phyloP scores from a whole-genome alignment of 1,284 basidiomycete genomes.

The Austropuccinia psidii region DNA sequence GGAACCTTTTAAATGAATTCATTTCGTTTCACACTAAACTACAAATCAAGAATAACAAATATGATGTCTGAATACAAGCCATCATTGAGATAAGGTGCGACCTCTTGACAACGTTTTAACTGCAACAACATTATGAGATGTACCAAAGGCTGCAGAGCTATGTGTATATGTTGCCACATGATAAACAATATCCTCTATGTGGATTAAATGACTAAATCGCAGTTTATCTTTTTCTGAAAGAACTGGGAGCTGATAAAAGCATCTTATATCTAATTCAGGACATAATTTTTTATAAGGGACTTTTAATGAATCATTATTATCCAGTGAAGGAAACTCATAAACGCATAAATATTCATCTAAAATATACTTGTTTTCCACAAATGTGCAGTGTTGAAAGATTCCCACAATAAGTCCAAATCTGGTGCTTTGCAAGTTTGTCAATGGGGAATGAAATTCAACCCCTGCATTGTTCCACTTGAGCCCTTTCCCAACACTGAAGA shows the following conservation, averaged over 20 bases:
- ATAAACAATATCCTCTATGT: neutral
- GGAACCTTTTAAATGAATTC: too few species aligned
- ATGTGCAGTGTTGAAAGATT: neutral
- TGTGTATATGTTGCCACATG: constrained; percentile 5
- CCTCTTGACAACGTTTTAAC: constrained; percentile 5
- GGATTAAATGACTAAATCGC: neutral
- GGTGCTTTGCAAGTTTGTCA: neutral
- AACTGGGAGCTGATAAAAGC: constrained; percentile 6
- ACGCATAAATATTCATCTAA: neutral
- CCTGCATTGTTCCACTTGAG: neutral
- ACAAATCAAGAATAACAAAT: too few species aligned
- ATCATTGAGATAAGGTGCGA: too few species aligned
- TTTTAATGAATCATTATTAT: neutral
- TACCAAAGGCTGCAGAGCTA: neutral
- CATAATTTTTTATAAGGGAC: constrained; percentile 11
- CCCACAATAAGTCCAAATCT: neutral
- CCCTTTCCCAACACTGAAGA: neutral
- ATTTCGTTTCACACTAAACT: too few species aligned
- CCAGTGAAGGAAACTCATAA: neutral
- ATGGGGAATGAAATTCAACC: neutral
- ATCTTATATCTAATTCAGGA: neutral
- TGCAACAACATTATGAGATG: constrained; percentile 18
- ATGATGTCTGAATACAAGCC: too few species aligned
- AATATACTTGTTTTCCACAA: neutral
- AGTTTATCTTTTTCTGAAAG: constrained; percentile 3